phyloP scores from a whole-genome alignment of 2,329 filamentous ascomycete species.

The Claviceps sp. region DNA sequence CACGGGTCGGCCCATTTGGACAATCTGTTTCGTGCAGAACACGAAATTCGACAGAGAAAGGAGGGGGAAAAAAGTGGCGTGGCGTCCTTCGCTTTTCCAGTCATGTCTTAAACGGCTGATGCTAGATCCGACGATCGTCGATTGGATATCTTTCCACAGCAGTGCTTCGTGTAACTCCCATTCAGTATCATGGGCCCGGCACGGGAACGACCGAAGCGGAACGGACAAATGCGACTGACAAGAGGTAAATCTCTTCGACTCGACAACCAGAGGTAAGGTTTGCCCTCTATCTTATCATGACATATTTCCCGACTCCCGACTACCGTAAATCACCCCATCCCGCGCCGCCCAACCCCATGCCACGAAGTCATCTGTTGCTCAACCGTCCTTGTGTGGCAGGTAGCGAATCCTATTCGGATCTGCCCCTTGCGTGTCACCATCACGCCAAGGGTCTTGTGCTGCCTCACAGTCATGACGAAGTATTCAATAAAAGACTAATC shows the following conservation, averaged over 20 bases:
- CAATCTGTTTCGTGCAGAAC: background rate
- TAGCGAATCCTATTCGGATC: background rate
- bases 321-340: background rate
- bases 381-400: background rate
- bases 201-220: background rate
- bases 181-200: background rate
- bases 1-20: too few species aligned
- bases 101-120: background rate
- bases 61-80: background rate
- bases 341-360: too few species aligned
- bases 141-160: background rate
- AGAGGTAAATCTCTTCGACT: background rate
- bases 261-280: background rate
- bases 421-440: conserved; percentile 1
- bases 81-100: background rate
- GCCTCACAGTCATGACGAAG: background rate
- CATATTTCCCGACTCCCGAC: background rate
- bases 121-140: background rate
- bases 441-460: background rate
- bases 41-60: background rate
- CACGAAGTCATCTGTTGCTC: background rate
- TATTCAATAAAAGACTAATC: background rate
- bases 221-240: background rate
- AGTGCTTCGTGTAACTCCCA: background rate
- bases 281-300: background rate